Evolutionary conservation across 1,284 basidiomycete genomes (phyloP).

Genomic region (Fomitiporia mediterranea): DNA sequence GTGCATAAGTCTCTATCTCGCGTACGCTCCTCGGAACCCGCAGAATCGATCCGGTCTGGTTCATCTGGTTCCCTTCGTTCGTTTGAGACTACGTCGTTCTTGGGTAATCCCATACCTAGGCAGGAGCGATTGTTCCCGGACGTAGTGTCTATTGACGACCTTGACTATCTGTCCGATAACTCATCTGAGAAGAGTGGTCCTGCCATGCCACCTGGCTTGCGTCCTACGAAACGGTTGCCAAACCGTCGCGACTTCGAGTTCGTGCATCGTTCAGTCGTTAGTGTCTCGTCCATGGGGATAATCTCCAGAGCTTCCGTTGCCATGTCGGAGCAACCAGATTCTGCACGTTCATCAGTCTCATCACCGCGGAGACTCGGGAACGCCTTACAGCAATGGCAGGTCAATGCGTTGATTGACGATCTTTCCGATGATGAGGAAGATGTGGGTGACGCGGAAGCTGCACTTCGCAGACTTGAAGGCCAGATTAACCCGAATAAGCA

Average conservation of each 20-base stretch:
- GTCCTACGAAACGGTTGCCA: conserved; percentile 54
- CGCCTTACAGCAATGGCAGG: conserved; percentile 71
- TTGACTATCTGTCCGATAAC: conserved; percentile 64
- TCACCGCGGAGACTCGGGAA: conserved; percentile 38
- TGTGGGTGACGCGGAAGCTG: conserved; percentile 73
- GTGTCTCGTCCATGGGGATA: conserved; percentile 73
- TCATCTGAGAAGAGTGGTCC: conserved; percentile 45
- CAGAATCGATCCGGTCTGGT: conserved; percentile 14
- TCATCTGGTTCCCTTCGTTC: conserved; percentile 19
- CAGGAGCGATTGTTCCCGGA: conserved; percentile 38
- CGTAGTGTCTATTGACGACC: conserved; percentile 67
- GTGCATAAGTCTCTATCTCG: conserved; percentile 19
- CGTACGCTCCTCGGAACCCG: conserved; percentile 13
- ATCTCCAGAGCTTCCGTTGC: conserved; percentile 52
- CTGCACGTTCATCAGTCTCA: conserved; percentile 41
- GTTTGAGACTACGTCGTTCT: conserved; percentile 9
- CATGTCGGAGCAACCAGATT: conserved; percentile 34
- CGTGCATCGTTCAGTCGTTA: conserved; percentile 58
- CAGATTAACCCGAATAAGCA: conserved; percentile 71
- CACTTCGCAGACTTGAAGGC: conserved; percentile 73
- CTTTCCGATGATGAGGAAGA: conserved; percentile 68
- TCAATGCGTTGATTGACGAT: conserved; percentile 73
- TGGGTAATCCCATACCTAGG: conserved; percentile 9
- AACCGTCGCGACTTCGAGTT: conserved; percentile 75
- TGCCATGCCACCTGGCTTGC: conserved; percentile 48